Evolutionary conservation across 2,329 filamentous ascomycete species (phyloP).

Genomic region (Fusarium transvaalense): DNA sequence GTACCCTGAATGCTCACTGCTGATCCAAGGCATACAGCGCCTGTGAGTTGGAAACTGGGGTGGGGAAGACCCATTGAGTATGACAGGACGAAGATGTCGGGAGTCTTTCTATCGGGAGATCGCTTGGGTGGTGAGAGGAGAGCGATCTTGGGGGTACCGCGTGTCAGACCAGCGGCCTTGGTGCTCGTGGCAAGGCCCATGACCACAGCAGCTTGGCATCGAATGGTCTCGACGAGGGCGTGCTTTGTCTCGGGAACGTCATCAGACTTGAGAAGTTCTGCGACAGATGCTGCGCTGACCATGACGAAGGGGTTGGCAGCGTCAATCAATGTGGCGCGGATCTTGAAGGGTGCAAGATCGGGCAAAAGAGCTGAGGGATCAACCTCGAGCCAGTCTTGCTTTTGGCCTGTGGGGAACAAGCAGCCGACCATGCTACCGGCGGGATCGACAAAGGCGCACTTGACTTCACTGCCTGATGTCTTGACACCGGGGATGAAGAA

Average conservation of each 20-base stretch:
- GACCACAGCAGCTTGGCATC: constrained; percentile 64
- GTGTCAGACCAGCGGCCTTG: constrained; percentile 49
- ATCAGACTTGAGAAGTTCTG: constrained; percentile 37
- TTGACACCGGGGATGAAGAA: constrained; percentile 71
- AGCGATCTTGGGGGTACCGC: constrained; percentile 67
- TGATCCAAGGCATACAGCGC: constrained; percentile 61
- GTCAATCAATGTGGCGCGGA: constrained; percentile 52
- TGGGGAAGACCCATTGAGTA: constrained; percentile 65
- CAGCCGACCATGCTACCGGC: constrained; percentile 71
- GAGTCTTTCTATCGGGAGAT: not conserved
- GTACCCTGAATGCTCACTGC: constrained; percentile 59
- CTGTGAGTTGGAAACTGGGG: constrained; percentile 65
- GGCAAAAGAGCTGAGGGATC: not conserved
- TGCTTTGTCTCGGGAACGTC: constrained; percentile 14
- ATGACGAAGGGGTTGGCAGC: constrained; percentile 61
- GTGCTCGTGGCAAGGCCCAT: constrained; percentile 66
- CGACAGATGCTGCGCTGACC: constrained; percentile 53
- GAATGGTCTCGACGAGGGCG: constrained; percentile 62
- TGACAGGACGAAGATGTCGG: constrained; percentile 59
- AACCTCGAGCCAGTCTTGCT: constrained; percentile 53
- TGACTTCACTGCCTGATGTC: constrained; percentile 65
- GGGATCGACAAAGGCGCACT: constrained; percentile 69
- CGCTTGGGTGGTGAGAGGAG: constrained; percentile 55
- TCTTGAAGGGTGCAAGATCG: constrained; percentile 50
- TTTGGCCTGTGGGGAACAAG: constrained; percentile 68